Evolutionary conservation across 1,139 yeast genomes (phyloP).

Genomic region (Candida sp.): DNA sequence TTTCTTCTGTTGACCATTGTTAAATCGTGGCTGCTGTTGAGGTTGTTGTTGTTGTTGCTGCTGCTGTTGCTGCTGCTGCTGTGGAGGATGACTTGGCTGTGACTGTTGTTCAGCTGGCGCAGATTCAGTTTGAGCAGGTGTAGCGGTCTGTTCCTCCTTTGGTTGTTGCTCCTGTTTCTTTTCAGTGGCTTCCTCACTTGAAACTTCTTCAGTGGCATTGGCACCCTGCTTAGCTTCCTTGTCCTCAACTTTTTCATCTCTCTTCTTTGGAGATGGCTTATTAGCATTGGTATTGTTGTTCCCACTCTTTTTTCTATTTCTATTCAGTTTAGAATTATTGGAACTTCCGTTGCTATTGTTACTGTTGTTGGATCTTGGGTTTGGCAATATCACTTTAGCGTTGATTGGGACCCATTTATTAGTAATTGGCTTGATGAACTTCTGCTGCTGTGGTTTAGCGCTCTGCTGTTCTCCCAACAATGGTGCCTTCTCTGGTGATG

Average conservation of each 20-base stretch:
- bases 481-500: conserved; percentile 52
- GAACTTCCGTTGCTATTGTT: conserved; percentile 17
- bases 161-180: conserved; percentile 2
- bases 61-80: conserved; percentile 14
- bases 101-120: neutral
- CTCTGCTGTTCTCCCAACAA: conserved; percentile 18
- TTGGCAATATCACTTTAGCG: conserved; percentile 67
- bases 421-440: conserved; percentile 60
- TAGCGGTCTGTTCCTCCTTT: neutral
- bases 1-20: conserved; percentile 20
- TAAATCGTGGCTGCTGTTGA: conserved; percentile 5
- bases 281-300: conserved; percentile 11
- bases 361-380: conserved; percentile 21
- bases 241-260: conserved; percentile 6
- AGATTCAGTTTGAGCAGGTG: neutral
- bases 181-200: conserved; percentile 1
- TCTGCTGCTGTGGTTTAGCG: conserved; percentile 37
- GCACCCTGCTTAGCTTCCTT: neutral
- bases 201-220: neutral
- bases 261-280: conserved; percentile 10
- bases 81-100: conserved; percentile 18
- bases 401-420: conserved; percentile 93
- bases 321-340: conserved; percentile 31
- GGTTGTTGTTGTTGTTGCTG: conserved; percentile 15
- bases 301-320: conserved; percentile 39